phyloP scores from a whole-genome alignment of 1,284 basidiomycete genomes.

The Melampsora larici-populina region DNA sequence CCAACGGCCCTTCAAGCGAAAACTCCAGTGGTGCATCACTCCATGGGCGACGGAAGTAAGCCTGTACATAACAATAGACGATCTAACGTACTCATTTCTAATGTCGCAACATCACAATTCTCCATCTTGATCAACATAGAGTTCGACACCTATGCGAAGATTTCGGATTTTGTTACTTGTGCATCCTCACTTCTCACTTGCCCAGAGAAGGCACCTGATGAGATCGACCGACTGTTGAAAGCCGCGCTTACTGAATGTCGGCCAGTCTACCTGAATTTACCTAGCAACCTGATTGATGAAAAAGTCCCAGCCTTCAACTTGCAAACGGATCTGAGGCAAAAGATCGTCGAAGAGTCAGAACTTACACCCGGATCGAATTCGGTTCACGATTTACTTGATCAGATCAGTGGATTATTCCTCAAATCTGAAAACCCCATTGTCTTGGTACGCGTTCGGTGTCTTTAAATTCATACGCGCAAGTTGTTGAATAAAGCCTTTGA shows the following conservation, averaged over 20 bases:
- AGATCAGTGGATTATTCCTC: background rate
- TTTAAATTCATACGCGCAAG: slow-evolving; percentile 54
- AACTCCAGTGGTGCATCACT: slow-evolving; percentile 55
- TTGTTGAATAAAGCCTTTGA: background rate
- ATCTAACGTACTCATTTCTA: slow-evolving; percentile 60
- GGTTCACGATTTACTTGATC: background rate
- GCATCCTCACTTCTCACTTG: slow-evolving; percentile 63
- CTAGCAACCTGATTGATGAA: slow-evolving; percentile 73
- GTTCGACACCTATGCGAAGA: slow-evolving; percentile 72
- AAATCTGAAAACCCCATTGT: background rate
- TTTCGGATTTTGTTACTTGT: slow-evolving; percentile 70
- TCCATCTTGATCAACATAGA: slow-evolving; percentile 55
- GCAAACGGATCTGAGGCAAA: slow-evolving; percentile 57
- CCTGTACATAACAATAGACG: slow-evolving; percentile 65
- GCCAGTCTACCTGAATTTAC: slow-evolving; percentile 85
- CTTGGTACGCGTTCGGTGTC: background rate
- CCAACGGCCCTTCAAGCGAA: slow-evolving; percentile 67
- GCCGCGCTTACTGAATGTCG: slow-evolving; percentile 72
- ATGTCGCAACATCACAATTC: no score
- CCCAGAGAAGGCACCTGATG: slow-evolving; percentile 44
- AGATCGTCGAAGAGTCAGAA: slow-evolving; percentile 68
- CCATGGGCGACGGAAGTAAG: slow-evolving; percentile 49
- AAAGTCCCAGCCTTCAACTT: slow-evolving; percentile 68
- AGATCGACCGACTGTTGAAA: slow-evolving; percentile 76
- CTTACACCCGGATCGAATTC: slow-evolving; percentile 59